phyloP scores from a whole-genome alignment of 148 eudicot genomes.

The Rhododendron simsii region DNA sequence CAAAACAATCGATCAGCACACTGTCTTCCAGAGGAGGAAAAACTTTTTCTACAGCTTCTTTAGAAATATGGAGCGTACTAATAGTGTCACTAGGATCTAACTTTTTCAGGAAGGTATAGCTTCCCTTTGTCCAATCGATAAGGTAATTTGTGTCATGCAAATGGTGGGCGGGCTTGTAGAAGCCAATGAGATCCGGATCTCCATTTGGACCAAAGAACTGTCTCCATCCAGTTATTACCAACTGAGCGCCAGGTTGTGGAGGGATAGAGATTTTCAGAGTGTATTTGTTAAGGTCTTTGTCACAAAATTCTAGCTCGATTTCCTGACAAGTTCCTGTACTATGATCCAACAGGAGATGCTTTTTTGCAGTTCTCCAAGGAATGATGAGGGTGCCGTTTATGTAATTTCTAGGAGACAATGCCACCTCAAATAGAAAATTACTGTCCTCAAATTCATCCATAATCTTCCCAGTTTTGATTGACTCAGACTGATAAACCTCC shows the following conservation, averaged over 20 bases:
- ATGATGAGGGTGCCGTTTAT: not conserved
- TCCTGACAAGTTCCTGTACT: not conserved
- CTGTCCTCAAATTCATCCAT: not conserved
- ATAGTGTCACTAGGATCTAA: too few relatives aligned
- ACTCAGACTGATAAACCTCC: too few relatives aligned
- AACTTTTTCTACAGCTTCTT: too few relatives aligned
- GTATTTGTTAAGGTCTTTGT: not conserved
- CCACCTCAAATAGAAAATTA: not conserved
- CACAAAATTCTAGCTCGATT: not conserved
- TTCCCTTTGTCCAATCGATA: not conserved
- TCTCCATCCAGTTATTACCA: not conserved
- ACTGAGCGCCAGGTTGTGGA: not conserved
- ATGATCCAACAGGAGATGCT: not conserved
- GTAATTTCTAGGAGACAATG: not conserved
- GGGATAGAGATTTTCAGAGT: not conserved
- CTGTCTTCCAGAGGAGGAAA: too few relatives aligned
- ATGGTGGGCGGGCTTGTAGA: not conserved
- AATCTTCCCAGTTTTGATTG: too few relatives aligned
- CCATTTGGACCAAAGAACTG: not conserved
- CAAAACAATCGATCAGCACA: too few relatives aligned
- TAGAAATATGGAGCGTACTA: too few relatives aligned
- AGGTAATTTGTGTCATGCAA: not conserved
- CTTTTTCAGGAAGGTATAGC: too few relatives aligned
- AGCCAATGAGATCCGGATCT: not conserved
- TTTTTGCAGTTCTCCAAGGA: not conserved